phyloP scores from a whole-genome alignment of 2,329 filamentous ascomycete genomes.

The Fusarium sp. region DNA sequence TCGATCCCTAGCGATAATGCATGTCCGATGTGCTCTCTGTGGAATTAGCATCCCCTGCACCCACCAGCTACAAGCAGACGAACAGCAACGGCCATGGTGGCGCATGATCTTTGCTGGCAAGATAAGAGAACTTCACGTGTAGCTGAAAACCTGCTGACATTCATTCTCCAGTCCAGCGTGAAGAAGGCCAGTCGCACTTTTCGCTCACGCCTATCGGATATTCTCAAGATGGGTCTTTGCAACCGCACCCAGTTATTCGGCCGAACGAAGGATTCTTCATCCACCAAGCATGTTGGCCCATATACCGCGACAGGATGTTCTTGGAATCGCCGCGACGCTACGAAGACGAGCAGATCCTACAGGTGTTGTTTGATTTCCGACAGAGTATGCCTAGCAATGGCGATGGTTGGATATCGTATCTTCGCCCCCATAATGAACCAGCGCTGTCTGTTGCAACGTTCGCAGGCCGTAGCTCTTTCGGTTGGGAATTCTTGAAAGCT shows the following conservation, averaged over 20 bases:
- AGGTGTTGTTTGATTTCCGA: not conserved
- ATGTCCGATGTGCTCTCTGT: not conserved
- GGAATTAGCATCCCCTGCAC: not conserved
- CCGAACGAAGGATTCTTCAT: not conserved
- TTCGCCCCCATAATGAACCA: not conserved
- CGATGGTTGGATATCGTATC: not conserved
- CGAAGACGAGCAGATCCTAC: not conserved
- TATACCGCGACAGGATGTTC: not conserved
- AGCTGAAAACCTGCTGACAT: not conserved
- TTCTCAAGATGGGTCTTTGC: not conserved
- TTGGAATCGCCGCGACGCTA: not conserved
- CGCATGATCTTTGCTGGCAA: not conserved
- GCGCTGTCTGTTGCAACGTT: not conserved
- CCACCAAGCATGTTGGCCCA: not conserved
- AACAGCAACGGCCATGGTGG: not conserved
- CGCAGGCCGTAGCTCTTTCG: no score
- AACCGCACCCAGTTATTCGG: not conserved
- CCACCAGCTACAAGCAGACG: no score
- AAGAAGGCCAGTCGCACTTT: not conserved
- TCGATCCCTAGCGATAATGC: not conserved
- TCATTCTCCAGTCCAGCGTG: not conserved
- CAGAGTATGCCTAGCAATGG: not conserved
- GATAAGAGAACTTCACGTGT: accelerated
- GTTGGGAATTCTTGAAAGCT: not conserved
- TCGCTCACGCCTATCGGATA: not conserved